Evolutionary conservation across 176 grass and related monocot genomes (phyloP).

Genomic region (Miscanthus lutarioriparius): DNA sequence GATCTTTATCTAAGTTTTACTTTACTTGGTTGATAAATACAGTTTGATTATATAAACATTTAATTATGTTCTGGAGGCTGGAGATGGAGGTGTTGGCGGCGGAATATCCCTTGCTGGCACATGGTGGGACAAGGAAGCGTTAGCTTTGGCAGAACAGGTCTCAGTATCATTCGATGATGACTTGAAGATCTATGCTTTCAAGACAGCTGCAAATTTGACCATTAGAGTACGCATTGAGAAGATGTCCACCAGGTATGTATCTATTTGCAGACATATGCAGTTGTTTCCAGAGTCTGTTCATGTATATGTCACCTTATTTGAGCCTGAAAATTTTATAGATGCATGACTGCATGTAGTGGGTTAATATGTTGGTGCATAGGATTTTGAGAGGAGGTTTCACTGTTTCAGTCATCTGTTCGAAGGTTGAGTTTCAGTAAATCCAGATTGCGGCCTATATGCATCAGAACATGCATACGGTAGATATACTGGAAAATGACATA

Average conservation of each 20-base stretch:
- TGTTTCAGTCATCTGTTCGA: background rate
- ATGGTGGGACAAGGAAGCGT: conserved; percentile 87
- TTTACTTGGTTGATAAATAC: conserved; percentile 12
- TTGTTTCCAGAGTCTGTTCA: conserved; percentile 3
- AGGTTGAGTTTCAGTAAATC: background rate
- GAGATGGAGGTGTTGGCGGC: conserved; percentile 90
- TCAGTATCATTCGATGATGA: conserved; percentile 60
- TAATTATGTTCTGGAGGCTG: conserved; percentile 49
- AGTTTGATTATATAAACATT: background rate
- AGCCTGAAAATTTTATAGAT: background rate
- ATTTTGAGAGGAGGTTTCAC: background rate
- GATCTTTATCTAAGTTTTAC: conserved; percentile 49
- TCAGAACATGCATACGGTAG: too few relatives aligned
- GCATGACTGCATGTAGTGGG: background rate
- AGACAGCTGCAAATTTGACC: conserved; percentile 58
- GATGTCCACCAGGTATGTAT: conserved; percentile 77
- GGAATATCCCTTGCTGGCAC: conserved; percentile 76
- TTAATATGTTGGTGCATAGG: background rate
- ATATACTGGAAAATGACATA: background rate
- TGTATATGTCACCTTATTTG: background rate
- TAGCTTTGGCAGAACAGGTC: conserved; percentile 75
- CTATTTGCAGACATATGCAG: background rate
- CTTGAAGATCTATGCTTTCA: conserved; percentile 93
- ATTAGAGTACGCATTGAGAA: conserved; percentile 89
- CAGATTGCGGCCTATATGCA: background rate